Conservation (phyloP, 116 monocot species). For the Trichopus zeylanicus region DNA sequence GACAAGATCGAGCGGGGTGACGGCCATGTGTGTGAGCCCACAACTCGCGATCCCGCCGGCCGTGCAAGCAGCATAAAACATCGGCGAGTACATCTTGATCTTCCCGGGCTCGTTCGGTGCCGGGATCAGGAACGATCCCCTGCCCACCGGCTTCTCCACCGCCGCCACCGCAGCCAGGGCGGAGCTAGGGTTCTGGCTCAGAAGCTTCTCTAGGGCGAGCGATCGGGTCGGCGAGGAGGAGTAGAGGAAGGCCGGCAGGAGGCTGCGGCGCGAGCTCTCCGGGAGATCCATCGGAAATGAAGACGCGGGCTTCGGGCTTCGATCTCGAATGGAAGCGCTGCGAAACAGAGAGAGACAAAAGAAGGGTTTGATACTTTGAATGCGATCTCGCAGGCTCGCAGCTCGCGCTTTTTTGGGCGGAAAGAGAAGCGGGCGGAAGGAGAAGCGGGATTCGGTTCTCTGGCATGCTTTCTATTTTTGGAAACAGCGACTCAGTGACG, state of each 20-base stretch:
- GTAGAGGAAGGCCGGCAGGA: neutral
- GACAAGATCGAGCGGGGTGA: slow-evolving; percentile 83
- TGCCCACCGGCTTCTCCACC: neutral
- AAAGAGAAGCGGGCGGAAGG: too few species aligned
- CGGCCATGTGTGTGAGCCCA: slow-evolving; percentile 25
- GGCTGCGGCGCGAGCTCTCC: neutral
- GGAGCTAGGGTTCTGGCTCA: neutral
- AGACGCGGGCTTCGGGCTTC: too few species aligned
- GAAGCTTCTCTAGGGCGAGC: neutral
- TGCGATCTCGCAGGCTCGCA: too few species aligned
- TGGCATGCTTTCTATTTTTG: too few species aligned
- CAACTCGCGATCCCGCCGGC: slow-evolving; percentile 11
- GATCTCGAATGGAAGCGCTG: too few species aligned
- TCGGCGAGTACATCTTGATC: slow-evolving; percentile 58
- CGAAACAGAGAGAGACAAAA: too few species aligned
- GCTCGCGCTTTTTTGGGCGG: too few species aligned
- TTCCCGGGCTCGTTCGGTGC: slow-evolving; percentile 26
- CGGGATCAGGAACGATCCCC: slow-evolving; percentile 3
- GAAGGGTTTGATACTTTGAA: too few species aligned
- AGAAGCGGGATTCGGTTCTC: too few species aligned
- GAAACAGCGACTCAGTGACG: too few species aligned
- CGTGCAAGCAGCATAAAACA: slow-evolving; percentile 14
- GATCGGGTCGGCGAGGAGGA: neutral
- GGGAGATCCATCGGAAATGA: neutral
- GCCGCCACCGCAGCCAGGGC: neutral